phyloP scores from a whole-genome alignment of 225 moss, liverwort and hornwort species.

The Sphagnum contortum region DNA sequence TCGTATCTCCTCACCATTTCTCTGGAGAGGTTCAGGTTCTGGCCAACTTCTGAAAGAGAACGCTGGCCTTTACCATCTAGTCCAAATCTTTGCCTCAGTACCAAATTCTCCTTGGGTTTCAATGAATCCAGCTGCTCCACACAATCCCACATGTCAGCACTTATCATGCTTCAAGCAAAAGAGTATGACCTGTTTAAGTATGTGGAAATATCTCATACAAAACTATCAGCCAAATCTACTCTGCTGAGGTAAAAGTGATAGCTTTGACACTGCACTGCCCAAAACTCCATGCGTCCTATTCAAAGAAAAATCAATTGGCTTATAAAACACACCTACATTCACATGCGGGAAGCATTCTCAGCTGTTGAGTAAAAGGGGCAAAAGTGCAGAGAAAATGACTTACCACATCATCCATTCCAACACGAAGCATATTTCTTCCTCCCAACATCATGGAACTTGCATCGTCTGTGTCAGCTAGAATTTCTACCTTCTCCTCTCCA shows the following conservation, averaged over 20 bases:
- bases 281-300: too few relatives aligned
- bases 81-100: conserved; percentile 79
- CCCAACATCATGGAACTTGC: not conserved
- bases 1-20: conserved; percentile 96
- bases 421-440: conserved; percentile 32
- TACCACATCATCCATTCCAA: conserved; percentile 79
- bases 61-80: conserved; percentile 83
- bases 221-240: too few relatives aligned
- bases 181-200: not conserved
- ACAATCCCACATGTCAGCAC: not conserved
- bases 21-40: conserved; percentile 68
- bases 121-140: conserved; percentile 68
- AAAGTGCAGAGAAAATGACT: not conserved
- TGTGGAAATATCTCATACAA: too few relatives aligned
- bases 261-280: too few relatives aligned
- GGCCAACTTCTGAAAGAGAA: conserved; percentile 79
- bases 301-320: too few relatives aligned
- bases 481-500: conserved; percentile 63
- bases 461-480: conserved; percentile 32
- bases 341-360: too few relatives aligned
- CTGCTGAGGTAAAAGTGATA: too few relatives aligned
- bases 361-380: not conserved
- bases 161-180: not conserved
- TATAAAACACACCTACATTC: too few relatives aligned
- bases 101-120: conserved; percentile 74